Base-by-base conservation (phyloP, 208 protist genomes). In the Balamuthia mandrillaris region DNA sequence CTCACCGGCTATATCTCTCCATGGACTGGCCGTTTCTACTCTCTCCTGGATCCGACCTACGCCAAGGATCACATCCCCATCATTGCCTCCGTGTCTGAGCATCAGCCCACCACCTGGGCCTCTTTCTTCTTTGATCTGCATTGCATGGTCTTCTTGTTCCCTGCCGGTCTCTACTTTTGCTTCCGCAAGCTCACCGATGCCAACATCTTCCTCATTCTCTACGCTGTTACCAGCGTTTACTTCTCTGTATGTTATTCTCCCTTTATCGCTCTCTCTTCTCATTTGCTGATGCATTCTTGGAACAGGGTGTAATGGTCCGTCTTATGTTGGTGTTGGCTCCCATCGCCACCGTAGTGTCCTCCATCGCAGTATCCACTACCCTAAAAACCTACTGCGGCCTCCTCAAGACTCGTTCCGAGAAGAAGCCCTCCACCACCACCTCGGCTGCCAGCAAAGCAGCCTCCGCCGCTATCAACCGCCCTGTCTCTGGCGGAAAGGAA, bases 121-220 rank as follows among this genome's bases (percentile, higher is more conserved):
- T 95, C 91, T 1, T 98, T 96, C 86, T 98, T 97, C 86, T 95
- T 97, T 58, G 96, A 98, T 82, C 65, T 97, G 6, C 91, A 97
- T 63, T 88, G 96, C 44, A 75, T 97, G 9, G 87, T 90, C 1
- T 87, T 96, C 58, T 63, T 98, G 14, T 91, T 96, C 75, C 95
- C 96, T 42, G 89, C 93, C 41, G 96, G 95, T 58, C 54, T 97
- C 16, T 98, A 95, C 77, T 94, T 94, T 47, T 94, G 92, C 85
- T 96, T 97, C 81, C 63, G 78, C 37, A 88, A 95, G 18, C 72
- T 92, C 44, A 94, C 88, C 24, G 88, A 96, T 72, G 85, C 72
- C 5, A 90, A 90, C n/a, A 90, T 97, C 45, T 98, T 98, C 81
- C 58, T 96, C 45, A 85, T 97, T 42, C 33, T 96, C 27, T 97